Evolutionary conservation across 1,139 yeast genomes (phyloP).

Genomic region (Yamadazyma diddensiae): DNA sequence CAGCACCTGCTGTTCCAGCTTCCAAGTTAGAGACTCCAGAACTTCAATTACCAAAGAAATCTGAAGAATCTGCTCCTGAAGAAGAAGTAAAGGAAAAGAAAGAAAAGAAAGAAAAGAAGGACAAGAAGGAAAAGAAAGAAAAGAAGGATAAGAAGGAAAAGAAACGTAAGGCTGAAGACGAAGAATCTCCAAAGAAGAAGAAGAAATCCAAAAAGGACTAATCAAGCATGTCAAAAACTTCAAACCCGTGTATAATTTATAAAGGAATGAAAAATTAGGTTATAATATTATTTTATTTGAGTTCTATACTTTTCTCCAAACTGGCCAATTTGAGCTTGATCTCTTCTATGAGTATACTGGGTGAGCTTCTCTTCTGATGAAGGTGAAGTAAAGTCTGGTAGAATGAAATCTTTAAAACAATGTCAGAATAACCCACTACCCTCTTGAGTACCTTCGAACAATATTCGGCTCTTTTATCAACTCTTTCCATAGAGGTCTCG

Average conservation of each 20-base stretch:
- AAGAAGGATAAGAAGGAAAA: slow-evolving; percentile 40
- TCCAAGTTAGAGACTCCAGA: slow-evolving; percentile 48
- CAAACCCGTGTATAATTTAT: slow-evolving; percentile 6
- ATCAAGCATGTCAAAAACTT: slow-evolving; percentile 4
- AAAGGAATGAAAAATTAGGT: slow-evolving; percentile 6
- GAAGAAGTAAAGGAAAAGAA: slow-evolving; percentile 48
- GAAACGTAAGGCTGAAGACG: slow-evolving; percentile 53
- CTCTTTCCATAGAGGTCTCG: slow-evolving; percentile 15
- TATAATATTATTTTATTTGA: background rate
- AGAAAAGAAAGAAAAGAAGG: slow-evolving; percentile 64
- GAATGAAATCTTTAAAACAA: slow-evolving; percentile 1
- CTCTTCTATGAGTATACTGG: slow-evolving; percentile 4
- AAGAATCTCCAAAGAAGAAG: slow-evolving; percentile 54
- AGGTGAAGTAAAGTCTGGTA: slow-evolving; percentile 1
- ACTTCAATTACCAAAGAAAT: slow-evolving; percentile 52
- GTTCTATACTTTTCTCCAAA: background rate
- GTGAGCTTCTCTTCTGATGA: slow-evolving; percentile 1
- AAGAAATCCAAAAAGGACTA: slow-evolving; percentile 36
- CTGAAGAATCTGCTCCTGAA: slow-evolving; percentile 30
- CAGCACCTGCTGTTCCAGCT: slow-evolving; percentile 51
- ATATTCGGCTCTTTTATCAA: slow-evolving; percentile 5
- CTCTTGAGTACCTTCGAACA: slow-evolving; percentile 4
- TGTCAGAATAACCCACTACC: background rate
- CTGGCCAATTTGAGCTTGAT: slow-evolving; percentile 4
- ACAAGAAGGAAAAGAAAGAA: slow-evolving; percentile 63